Base-by-base conservation (phyloP, 257 asterid species). In the Salvia splendens region DNA sequence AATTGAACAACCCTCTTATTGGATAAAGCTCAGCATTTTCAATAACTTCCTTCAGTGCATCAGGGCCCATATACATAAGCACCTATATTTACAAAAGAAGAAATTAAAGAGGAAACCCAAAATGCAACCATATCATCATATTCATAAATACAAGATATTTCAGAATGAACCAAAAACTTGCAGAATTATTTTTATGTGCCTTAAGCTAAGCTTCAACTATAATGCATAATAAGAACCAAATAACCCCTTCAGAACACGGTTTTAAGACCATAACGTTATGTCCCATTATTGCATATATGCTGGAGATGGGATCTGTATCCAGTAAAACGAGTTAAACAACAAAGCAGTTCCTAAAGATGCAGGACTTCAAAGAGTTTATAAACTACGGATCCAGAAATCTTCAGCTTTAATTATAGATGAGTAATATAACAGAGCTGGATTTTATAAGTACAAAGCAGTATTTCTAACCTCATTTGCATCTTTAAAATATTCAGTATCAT, bases 391-490 rank as follows among this genome's bases (percentile, higher is more conserved):
- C 30, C 30, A 24, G 30, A 24, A 24, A 24, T 24, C 30, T 24
- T 24, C 30, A 24, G 30, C 30, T 24, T 24, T 24, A 2, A 24
- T 1, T 24, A 24, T 24, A 24, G 30, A 24, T 24, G 30, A 24
- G 30, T 24, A 24, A 24, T 24, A 24, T 24, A 24, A 24, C 30
- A 24, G 30, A 24, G 30, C 30, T 24, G 30, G 30, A 24, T 24
- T 24, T 24, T 24, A 2, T 24, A 24, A 24, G 30, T 24, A 24
- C 30, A 24, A 24, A 24, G 30, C 30, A 24, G 30, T 24, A 24
- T 1, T 24, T 9, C 71, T 57, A 35, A 92, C 99, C 96, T 93
- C 99, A 78, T 93, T 93, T 74, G 99, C 97, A 84, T 93, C 99
- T 85, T 93, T 93, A 71, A 78, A 88, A 65, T 48, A 60, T 68